phyloP scores from a whole-genome alignment of 768 basidiomycete species.

The Amyloporia xantha region DNA sequence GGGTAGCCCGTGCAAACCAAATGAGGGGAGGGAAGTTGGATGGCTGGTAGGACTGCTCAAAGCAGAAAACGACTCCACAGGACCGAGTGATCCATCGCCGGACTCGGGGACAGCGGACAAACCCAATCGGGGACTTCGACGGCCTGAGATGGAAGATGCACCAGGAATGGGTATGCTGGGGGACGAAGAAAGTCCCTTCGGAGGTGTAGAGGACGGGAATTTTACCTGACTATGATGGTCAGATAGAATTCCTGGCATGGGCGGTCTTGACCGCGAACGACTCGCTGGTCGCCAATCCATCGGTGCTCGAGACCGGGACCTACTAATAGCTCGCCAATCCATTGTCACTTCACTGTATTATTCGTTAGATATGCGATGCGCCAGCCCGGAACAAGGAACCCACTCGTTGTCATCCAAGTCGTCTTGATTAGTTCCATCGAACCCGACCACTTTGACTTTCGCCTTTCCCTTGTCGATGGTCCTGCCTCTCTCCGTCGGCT shows the following conservation, averaged over 20 bases:
- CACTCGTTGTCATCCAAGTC: slow-evolving; percentile 69
- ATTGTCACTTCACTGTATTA: slow-evolving; percentile 45
- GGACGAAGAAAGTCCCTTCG: slow-evolving; percentile 18
- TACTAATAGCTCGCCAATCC: slow-evolving; percentile 92
- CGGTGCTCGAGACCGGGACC: slow-evolving; percentile 82
- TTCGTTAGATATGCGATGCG: slow-evolving; percentile 3
- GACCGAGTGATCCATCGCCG: slow-evolving; percentile 5
- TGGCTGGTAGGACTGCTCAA: slow-evolving; percentile 27
- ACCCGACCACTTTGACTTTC: slow-evolving; percentile 72
- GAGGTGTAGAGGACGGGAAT: slow-evolving; percentile 23
- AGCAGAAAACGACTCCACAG: slow-evolving; percentile 18
- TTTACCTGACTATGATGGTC: slow-evolving; percentile 24
- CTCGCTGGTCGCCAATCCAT: slow-evolving; percentile 88
- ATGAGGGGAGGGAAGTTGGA: slow-evolving; percentile 70
- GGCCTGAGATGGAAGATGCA: slow-evolving; percentile 11
- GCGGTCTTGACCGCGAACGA: slow-evolving; percentile 73
- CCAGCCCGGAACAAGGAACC: slow-evolving; percentile 30
- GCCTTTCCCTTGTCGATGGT: slow-evolving; percentile 76
- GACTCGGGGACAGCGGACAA: slow-evolving; percentile 22
- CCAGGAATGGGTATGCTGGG: slow-evolving; percentile 23
- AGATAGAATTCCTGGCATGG: slow-evolving; percentile 34
- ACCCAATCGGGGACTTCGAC: slow-evolving; percentile 21
- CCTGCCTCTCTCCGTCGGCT: slow-evolving; percentile 56
- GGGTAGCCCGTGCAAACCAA: slow-evolving; percentile 56
- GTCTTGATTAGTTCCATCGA: slow-evolving; percentile 72